Evolutionary conservation across 352 stramenopile genomes (phyloP).

Genomic region (Pythium periplocum): DNA sequence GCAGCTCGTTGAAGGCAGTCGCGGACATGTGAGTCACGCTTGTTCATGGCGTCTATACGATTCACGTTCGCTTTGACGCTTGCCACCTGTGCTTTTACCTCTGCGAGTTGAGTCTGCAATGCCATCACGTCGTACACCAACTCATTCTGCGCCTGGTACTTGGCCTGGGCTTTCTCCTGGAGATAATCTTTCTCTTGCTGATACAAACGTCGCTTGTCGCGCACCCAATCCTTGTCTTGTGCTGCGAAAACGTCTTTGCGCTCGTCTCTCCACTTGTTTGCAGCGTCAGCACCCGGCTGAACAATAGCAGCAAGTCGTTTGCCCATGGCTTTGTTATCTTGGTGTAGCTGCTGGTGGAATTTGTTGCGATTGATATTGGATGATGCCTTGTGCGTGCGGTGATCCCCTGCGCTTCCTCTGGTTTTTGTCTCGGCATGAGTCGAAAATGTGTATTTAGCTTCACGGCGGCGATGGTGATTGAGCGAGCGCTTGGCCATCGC

Average conservation of each 20-base stretch:
- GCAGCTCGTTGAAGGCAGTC: constrained; percentile 23
- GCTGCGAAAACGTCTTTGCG: constrained; percentile 6
- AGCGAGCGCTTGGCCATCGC: constrained; percentile 41
- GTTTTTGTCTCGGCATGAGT: too few relatives aligned
- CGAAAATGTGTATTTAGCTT: not conserved
- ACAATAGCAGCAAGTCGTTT: constrained; percentile 43
- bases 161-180: constrained; percentile 51
- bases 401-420: not conserved
- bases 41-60: constrained; percentile 45
- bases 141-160: constrained; percentile 51
- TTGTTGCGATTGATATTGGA: constrained; percentile 57
- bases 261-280: constrained; percentile 10
- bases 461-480: constrained; percentile 4
- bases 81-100: constrained; percentile 33
- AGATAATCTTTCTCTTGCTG: constrained; percentile 53
- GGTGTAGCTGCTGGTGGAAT: constrained; percentile 39
- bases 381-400: constrained; percentile 30
- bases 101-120: constrained; percentile 37
- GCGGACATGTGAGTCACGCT: constrained; percentile 51
- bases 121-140: constrained; percentile 45
- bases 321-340: constrained; percentile 51
- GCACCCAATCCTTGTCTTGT: constrained; percentile 36
- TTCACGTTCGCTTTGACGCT: constrained; percentile 28
- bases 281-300: constrained; percentile 1
- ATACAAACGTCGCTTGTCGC: constrained; percentile 33